These are phyloP conservation scores for Cryptococcus depauperatus DNA, from an alignment of 1,284 basidiomycete species.

Conservation along the genomic window DNA sequence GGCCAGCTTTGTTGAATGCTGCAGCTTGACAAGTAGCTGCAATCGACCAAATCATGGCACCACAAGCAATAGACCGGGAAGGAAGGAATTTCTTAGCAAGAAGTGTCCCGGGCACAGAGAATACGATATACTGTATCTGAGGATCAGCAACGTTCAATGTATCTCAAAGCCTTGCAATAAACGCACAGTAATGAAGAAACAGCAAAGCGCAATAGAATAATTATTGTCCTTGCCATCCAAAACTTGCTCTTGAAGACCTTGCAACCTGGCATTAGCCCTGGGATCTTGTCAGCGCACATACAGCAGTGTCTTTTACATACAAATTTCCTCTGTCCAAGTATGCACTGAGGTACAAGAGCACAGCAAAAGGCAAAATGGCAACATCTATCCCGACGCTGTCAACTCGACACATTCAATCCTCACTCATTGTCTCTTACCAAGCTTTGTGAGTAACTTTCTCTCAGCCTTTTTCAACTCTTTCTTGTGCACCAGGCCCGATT, in stretches of 20 bases:
- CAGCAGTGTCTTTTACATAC: slow-evolving; percentile 12
- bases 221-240: slow-evolving; percentile 37
- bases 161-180: too few species aligned
- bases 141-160: too few species aligned
- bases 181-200: slow-evolving; percentile 40
- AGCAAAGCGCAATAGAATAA: slow-evolving; percentile 42
- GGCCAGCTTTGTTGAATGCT: slow-evolving; percentile 32
- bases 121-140: slow-evolving; percentile 36
- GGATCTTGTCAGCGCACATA: background rate
- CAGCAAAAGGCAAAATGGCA: background rate
- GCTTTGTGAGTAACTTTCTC: background rate
- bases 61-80: slow-evolving; percentile 41
- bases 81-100: slow-evolving; percentile 40
- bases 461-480: slow-evolving; percentile 20
- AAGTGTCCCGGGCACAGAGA: slow-evolving; percentile 39
- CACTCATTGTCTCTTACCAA: background rate
- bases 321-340: slow-evolving; percentile 46
- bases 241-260: slow-evolving; percentile 37
- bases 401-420: slow-evolving; percentile 10
- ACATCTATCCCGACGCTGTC: slow-evolving; percentile 8
- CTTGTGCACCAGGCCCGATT: slow-evolving; percentile 25
- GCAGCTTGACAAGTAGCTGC: slow-evolving; percentile 45
- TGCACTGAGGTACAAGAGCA: slow-evolving; percentile 42
- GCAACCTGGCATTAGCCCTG: slow-evolving; percentile 39
- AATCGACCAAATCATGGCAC: slow-evolving; percentile 45